phyloP scores from a whole-genome alignment of 345 rosid genomes.

The Camelina laxa region DNA sequence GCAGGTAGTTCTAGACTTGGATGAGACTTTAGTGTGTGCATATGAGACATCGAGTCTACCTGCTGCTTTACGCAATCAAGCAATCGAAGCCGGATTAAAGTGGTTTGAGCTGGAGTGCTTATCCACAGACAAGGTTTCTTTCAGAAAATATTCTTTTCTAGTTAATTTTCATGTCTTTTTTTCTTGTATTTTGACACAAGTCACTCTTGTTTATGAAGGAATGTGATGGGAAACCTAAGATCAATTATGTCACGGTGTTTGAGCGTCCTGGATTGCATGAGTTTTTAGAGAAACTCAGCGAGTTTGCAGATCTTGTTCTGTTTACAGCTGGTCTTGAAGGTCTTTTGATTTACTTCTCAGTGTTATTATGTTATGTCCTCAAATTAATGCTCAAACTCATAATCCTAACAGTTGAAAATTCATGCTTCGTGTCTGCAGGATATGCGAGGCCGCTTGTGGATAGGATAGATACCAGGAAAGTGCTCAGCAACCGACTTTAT shows the following conservation, averaged over 20 bases:
- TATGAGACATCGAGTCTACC: slow-evolving; percentile 90
- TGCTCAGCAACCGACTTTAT: slow-evolving; percentile 77
- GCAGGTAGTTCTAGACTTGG: slow-evolving; percentile 98
- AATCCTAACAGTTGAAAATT: slow-evolving; percentile 4
- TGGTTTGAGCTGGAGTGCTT: slow-evolving; percentile 92
- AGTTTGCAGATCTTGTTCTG: slow-evolving; percentile 82
- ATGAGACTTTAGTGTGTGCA: slow-evolving; percentile 94
- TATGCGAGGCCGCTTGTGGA: slow-evolving; percentile 98
- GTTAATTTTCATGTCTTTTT: neutral
- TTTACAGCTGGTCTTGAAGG: slow-evolving; percentile 99
- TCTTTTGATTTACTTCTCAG: slow-evolving; percentile 42
- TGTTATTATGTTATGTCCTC: neutral
- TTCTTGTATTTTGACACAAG: slow-evolving; percentile 30
- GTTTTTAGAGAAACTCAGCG: slow-evolving; percentile 69
- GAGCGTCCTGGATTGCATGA: slow-evolving; percentile 94
- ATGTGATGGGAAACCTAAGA: slow-evolving; percentile 71
- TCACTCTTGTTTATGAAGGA: slow-evolving; percentile 59
- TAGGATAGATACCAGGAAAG: slow-evolving; percentile 71
- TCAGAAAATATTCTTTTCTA: slow-evolving; percentile 3
- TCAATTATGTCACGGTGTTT: slow-evolving; percentile 85
- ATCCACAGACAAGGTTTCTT: slow-evolving; percentile 88
- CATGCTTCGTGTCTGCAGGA: slow-evolving; percentile 50
- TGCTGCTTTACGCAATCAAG: slow-evolving; percentile 62
- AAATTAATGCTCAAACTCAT: slow-evolving; percentile 1
- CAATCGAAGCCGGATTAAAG: slow-evolving; percentile 74